Percentiles rank a stretch among this genome's conserved stretches.
Evolutionary conservation across 2,329 filamentous ascomycete genomes (phyloP).

Genomic region (Sclerotinia minor): DNA sequence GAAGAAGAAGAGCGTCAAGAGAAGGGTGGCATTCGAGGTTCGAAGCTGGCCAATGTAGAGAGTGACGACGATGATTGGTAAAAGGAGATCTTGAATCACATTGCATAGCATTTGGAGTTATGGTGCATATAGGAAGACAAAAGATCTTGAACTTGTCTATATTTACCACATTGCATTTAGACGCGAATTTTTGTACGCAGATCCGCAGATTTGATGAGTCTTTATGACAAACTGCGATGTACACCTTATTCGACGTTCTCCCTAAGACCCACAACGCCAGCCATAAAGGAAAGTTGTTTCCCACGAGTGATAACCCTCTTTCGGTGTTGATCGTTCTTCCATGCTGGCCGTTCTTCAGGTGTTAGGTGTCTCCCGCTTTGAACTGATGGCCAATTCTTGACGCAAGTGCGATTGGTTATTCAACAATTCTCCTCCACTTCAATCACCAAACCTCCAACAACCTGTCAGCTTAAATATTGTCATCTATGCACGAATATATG

Average conservation of each 20-base stretch:
- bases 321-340: no score
- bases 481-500: background rate
- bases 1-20: conserved; percentile 39
- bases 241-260: background rate
- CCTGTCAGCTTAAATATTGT: background rate
- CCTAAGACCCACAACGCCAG: background rate
- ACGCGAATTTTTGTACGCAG: background rate
- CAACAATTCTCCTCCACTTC: background rate
- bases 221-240: background rate
- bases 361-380: background rate
- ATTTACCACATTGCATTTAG: background rate
- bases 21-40: conserved; percentile 37
- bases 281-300: background rate
- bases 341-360: no score
- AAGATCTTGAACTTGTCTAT: background rate
- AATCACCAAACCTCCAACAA: background rate
- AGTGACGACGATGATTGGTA: conserved; percentile 44
- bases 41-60: conserved; percentile 34
- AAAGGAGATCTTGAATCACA: conserved; percentile 3
- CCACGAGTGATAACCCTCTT: background rate
- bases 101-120: conserved; percentile 25
- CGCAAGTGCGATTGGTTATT: background rate
- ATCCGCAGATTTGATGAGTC: background rate
- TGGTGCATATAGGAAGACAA: conserved; percentile 13
- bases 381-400: background rate